Percentiles rank a stretch among this genome's conserved stretches.
Evolutionary conservation across 306 rosid genomes (phyloP).

Genomic region (Senna siamea): DNA sequence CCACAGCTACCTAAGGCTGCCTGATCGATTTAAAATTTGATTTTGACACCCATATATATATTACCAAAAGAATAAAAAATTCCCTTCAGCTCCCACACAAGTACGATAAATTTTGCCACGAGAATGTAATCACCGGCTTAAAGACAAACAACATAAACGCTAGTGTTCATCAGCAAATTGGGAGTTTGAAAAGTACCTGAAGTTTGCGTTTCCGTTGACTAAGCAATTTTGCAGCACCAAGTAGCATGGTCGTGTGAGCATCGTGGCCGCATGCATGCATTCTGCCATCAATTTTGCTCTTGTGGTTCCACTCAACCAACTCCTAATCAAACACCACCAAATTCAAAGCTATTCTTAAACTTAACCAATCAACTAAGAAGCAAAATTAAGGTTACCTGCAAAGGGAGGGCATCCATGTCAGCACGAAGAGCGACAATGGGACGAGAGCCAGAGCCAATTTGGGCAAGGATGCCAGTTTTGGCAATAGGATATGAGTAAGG

Average conservation of each 20-base stretch:
- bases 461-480: slow-evolving; percentile 52
- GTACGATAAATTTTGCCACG: no score
- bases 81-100: no score
- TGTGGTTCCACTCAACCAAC: slow-evolving; percentile 78
- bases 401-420: slow-evolving; percentile 55
- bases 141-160: no score
- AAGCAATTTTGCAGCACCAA: slow-evolving; percentile 80
- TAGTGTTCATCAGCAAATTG: not conserved
- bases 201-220: slow-evolving; percentile 53
- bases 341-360: slow-evolving; percentile 43
- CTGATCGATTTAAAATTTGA: no score
- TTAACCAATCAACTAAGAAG: not conserved
- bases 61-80: no score
- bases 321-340: slow-evolving; percentile 51
- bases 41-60: no score
- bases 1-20: not conserved
- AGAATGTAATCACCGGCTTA: no score
- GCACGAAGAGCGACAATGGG: slow-evolving; percentile 55
- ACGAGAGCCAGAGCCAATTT: slow-evolving; percentile 48
- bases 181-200: slow-evolving; percentile 49
- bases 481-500: slow-evolving; percentile 65
- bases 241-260: slow-evolving; percentile 78
- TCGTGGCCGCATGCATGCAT: slow-evolving; percentile 89
- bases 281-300: slow-evolving; percentile 70
- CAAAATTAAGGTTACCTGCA: slow-evolving; percentile 37